Conservation (phyloP, 2,329 filamentous ascomycete species). For the Fusarium nygamai region DNA sequence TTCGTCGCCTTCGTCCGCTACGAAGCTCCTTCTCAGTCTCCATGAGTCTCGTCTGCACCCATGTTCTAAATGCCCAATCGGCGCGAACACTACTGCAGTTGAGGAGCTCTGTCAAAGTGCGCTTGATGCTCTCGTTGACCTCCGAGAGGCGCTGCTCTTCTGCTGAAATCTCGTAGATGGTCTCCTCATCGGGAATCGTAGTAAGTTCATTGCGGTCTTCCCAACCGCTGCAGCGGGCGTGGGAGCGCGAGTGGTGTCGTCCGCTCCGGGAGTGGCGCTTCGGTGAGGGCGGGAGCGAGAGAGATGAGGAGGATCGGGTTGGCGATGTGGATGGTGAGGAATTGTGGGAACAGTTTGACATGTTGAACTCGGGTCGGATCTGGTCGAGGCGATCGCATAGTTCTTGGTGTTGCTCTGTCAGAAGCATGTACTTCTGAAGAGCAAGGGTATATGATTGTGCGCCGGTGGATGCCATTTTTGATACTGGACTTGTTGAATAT, state of each 20-base stretch:
- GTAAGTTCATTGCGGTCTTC: slow-evolving; percentile 47
- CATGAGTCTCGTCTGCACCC: slow-evolving; percentile 68
- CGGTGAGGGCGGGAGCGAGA: slow-evolving; percentile 61
- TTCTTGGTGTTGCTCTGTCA: slow-evolving; percentile 65
- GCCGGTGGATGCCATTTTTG: slow-evolving; percentile 44
- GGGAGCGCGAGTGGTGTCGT: slow-evolving; percentile 39
- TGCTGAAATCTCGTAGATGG: slow-evolving; percentile 59
- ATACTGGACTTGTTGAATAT: slow-evolving; percentile 1
- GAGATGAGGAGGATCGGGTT: slow-evolving; percentile 60
- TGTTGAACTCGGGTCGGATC: slow-evolving; percentile 55
- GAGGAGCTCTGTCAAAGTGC: slow-evolving; percentile 68
- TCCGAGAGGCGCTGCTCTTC: slow-evolving; percentile 65
- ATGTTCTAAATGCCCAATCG: slow-evolving; percentile 63
- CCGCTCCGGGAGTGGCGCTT: slow-evolving; percentile 52
- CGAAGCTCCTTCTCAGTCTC: slow-evolving; percentile 69
- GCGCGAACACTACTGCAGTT: slow-evolving; percentile 66
- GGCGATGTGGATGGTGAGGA: slow-evolving; percentile 69
- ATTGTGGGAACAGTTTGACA: slow-evolving; percentile 49
- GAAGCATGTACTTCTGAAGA: slow-evolving; percentile 63
- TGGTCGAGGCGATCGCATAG: slow-evolving; percentile 62
- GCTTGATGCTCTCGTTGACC: slow-evolving; percentile 70
- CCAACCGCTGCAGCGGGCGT: slow-evolving; percentile 49
- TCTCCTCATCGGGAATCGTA: slow-evolving; percentile 59
- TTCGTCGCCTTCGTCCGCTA: slow-evolving; percentile 61
- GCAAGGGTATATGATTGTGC: slow-evolving; percentile 55